These are phyloP conservation scores for Lyophyllum atratum DNA, from an alignment of 768 basidiomycete species.

Conservation along the genomic window DNA sequence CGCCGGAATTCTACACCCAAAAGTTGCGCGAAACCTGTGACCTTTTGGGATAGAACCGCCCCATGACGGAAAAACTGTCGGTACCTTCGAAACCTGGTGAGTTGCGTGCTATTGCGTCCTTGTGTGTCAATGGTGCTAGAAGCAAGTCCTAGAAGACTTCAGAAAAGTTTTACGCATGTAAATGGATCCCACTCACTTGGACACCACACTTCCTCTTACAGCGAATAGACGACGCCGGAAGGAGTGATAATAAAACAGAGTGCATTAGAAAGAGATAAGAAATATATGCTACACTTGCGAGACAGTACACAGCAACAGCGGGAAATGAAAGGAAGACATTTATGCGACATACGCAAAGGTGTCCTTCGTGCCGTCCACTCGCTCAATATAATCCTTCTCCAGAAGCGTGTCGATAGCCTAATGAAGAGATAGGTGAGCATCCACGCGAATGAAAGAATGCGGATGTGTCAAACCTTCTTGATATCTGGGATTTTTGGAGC, in stretches of 20 bases:
- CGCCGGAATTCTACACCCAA: neutral
- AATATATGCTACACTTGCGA: slow-evolving; percentile 47
- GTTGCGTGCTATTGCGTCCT: neutral
- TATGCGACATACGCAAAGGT: slow-evolving; percentile 80
- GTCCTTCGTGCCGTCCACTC: slow-evolving; percentile 89
- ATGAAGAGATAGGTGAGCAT: slow-evolving; percentile 15
- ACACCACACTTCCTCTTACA: neutral
- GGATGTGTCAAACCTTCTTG: slow-evolving; percentile 74
- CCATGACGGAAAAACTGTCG: neutral
- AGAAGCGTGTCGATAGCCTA: slow-evolving; percentile 89
- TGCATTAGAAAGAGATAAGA: slow-evolving; percentile 18
- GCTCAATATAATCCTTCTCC: slow-evolving; percentile 98
- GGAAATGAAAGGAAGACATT: slow-evolving; percentile 17
- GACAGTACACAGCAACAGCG: slow-evolving; percentile 7
- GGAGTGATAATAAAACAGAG: neutral
- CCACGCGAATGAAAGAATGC: neutral
- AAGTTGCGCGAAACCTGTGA: neutral
- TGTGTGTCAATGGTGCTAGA: neutral
- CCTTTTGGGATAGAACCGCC: neutral
- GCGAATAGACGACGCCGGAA: neutral
- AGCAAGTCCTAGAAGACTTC: neutral
- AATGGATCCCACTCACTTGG: neutral
- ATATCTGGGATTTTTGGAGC: slow-evolving; percentile 94
- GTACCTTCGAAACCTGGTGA: neutral
- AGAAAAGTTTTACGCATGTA: neutral